Base-by-base conservation (phyloP, 2,329 filamentous ascomycete species). In the Furcasterigmium sp. region DNA sequence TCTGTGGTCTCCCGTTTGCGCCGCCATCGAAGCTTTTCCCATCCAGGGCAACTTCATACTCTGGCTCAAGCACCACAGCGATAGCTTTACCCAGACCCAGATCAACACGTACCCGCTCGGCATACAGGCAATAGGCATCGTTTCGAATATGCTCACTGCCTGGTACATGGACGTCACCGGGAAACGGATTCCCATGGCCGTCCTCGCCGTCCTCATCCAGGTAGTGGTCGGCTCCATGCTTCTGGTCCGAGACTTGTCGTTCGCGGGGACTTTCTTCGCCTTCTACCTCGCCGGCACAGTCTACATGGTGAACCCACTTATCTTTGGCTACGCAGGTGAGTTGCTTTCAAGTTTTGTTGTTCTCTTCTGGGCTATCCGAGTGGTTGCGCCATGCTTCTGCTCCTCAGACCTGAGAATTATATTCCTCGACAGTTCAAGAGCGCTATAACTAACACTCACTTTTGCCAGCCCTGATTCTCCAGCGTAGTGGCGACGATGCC, bases 31-130 rank as follows among this genome's bases (percentile, higher is more conserved):
- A 42, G 63, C 59, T 2, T 63, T 47, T 29, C 46, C 50, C 9
- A 43, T 50, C 2, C 52, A 54, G 46, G 54, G 50, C 15, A 54
- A 56, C 38, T 58, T 59, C 46, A 46, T 61, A 2, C 47, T 61
- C 19, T 61, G 53, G 51, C 53, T 61, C 41, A 58, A 58, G 36
- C 47, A 48, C 37, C 53, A 50, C 11, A 51, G 49, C 8, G 32
- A 41, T 8, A 39, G 44, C n/a, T 58, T 56, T 21, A 51, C 62
- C 5, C 55, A 57, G 2, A 51, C 53, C 9, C 54, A 63, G 10
- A 64, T 57, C n/a, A 67, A 63, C 13, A 65, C 60, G 1, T 67
- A 66, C 23, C 62, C 63, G 1, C 50, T 67, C 2, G 63, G 61
- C 1, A 58, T 66, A 5, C 63, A 64, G 23, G 58, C 61, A 2